Evolutionary conservation across 2,329 filamentous ascomycete genomes (phyloP).

Genomic region (Colletotrichum tofieldiae): DNA sequence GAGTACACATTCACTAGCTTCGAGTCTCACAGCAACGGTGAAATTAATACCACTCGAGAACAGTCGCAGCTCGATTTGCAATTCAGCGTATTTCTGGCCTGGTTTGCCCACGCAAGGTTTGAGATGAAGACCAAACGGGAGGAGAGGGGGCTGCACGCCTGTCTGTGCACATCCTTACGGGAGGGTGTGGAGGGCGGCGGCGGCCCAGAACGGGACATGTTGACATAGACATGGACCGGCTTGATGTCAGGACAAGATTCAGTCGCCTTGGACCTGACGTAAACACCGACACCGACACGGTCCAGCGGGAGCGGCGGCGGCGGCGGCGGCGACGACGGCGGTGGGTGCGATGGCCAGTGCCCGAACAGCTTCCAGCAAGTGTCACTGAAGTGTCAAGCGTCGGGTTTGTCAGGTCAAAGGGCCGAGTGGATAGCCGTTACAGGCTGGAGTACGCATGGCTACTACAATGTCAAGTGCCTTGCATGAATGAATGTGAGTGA

Average conservation of each 20-base stretch:
- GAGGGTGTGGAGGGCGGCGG: not conserved
- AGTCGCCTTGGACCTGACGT: not conserved
- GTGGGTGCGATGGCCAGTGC: not conserved
- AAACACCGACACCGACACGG: not conserved
- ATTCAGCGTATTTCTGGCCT: not conserved
- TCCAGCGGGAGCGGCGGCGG: not conserved
- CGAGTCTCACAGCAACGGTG: not conserved
- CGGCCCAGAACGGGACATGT: not conserved
- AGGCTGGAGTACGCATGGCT: conserved; percentile 9
- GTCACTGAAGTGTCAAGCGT: not conserved
- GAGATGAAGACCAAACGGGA: not conserved
- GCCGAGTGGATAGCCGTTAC: conserved; percentile 6
- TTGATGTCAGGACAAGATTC: not conserved
- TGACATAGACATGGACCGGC: not conserved
- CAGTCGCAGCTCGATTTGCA: not conserved
- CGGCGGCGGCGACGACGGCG: not conserved
- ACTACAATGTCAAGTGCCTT: conserved; percentile 13
- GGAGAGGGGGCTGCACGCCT: not conserved
- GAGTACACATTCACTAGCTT: not conserved
- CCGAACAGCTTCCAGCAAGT: not conserved
- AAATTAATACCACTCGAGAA: not conserved
- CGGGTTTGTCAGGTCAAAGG: not conserved
- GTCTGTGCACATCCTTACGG: conserved; percentile 5
- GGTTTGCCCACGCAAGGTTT: not conserved
- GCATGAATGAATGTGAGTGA: conserved; percentile 17